Conservation (phyloP, 2,329 filamentous ascomycete species). For the Ophiostoma sp. region DNA sequence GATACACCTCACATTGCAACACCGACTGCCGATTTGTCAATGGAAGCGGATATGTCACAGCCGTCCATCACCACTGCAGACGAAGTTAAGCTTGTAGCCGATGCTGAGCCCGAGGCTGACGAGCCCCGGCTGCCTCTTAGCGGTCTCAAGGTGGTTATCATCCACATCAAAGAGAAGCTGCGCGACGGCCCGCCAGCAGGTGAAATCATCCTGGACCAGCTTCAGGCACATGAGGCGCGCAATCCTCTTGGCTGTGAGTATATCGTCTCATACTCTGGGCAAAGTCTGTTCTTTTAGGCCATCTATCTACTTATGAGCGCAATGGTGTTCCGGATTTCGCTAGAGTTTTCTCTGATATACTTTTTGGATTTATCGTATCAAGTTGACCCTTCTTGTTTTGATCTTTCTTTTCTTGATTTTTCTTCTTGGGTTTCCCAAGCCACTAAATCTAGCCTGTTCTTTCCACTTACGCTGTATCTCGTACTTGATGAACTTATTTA, state of each 20-base stretch:
- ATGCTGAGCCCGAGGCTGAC: background rate
- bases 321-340: constrained; percentile 23
- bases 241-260: constrained; percentile 73
- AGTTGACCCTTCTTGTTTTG: too few species aligned
- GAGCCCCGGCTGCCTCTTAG: constrained; percentile 47
- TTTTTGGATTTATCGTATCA: background rate
- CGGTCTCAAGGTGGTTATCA: constrained; percentile 76
- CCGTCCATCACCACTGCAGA: background rate
- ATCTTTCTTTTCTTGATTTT: too few species aligned
- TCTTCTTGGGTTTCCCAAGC: too few species aligned
- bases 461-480: background rate
- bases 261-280: constrained; percentile 61
- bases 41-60: constrained; percentile 17
- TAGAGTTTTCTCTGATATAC: background rate
- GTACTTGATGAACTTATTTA: background rate
- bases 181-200: constrained; percentile 60
- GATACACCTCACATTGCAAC: constrained; percentile 42
- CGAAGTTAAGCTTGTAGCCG: too few species aligned
- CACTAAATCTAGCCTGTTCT: too few species aligned
- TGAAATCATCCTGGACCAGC: constrained; percentile 63
- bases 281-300: constrained; percentile 47
- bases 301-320: too few species aligned
- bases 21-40: constrained; percentile 42
- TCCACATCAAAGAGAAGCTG: constrained; percentile 87
- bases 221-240: constrained; percentile 60